Evolutionary conservation across 352 stramenopile species (phyloP).

Genomic region (Pythium apleroticum): DNA sequence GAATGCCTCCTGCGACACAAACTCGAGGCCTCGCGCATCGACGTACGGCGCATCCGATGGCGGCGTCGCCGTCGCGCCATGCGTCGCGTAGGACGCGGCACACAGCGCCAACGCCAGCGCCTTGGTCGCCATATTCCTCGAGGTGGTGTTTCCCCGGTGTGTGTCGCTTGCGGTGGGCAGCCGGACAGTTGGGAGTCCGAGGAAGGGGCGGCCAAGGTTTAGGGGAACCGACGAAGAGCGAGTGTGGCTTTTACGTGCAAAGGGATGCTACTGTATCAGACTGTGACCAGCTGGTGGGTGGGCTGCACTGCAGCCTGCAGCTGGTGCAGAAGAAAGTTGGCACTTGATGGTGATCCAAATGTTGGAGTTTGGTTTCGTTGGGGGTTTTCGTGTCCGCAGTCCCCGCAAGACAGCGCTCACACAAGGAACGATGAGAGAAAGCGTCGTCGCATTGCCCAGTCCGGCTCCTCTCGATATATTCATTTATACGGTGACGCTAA

Average conservation of each 20-base stretch:
- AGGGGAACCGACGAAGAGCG: not conserved
- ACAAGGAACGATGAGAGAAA: not conserved
- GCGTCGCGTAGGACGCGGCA: not conserved
- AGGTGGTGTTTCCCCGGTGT: not conserved
- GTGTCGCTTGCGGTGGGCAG: not conserved
- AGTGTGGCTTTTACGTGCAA: slow-evolving; percentile 3
- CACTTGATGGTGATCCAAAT: not conserved
- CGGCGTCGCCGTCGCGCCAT: not conserved
- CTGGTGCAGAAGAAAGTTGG: slow-evolving; percentile 1
- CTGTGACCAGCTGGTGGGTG: slow-evolving; percentile 7
- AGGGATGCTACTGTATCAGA: not conserved
- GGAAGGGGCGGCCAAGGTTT: not conserved
- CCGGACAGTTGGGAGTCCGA: not conserved
- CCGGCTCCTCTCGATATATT: not conserved
- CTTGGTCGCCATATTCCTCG: not conserved
- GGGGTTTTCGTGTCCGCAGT: too few relatives aligned
- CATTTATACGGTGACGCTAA: not conserved
- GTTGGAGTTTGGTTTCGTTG: not conserved
- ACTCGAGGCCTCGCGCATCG: slow-evolving; percentile 42
- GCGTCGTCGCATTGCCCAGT: not conserved
- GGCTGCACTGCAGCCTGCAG: too few relatives aligned
- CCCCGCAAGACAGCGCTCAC: too few relatives aligned
- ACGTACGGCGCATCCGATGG: slow-evolving; percentile 14
- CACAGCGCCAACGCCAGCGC: slow-evolving; percentile 9
- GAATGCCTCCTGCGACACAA: slow-evolving; percentile 47